A percentile compares a stretch with the other conserved stretches of the same genome.
These are phyloP conservation scores for Saccharomyces pastorianus DNA, from an alignment of 1,139 yeast genomes.

Conservation along the genomic window DNA sequence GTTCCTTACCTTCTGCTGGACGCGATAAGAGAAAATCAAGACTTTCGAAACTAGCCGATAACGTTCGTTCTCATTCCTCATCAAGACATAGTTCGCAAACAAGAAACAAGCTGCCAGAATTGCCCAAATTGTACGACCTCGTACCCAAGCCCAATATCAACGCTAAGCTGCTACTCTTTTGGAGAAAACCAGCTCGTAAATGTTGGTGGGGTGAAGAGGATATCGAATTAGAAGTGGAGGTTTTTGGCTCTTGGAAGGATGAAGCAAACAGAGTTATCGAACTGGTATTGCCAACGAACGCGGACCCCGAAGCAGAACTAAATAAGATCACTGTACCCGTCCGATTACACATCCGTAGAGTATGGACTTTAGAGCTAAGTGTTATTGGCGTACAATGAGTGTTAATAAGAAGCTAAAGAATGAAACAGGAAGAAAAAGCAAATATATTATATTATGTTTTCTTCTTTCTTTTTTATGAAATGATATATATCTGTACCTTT, in stretches of 20 bases:
- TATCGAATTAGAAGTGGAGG: conserved; percentile 44
- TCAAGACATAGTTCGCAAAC: conserved; percentile 44
- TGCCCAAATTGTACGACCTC: conserved; percentile 29
- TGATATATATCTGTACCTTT: neutral
- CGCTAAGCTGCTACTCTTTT: conserved; percentile 74
- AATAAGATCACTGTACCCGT: conserved; percentile 26
- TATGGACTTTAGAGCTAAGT: conserved; percentile 38
- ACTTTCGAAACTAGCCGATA: conserved; percentile 38
- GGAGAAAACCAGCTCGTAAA: conserved; percentile 98
- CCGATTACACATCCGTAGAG: conserved; percentile 36
- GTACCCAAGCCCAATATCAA: conserved; percentile 32
- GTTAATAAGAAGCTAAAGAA: neutral
- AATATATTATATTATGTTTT: neutral
- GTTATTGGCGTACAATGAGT: conserved; percentile 36
- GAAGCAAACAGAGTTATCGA: conserved; percentile 11
- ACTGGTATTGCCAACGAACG: conserved; percentile 18
- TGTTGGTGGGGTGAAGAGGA: conserved; percentile 95
- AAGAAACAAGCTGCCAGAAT: conserved; percentile 33
- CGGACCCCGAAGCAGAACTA: conserved; percentile 16
- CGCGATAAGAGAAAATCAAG: conserved; percentile 39
- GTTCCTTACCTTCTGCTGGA: neutral
- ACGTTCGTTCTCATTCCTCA: conserved; percentile 37
- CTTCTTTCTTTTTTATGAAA: neutral
- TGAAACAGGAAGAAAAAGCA: neutral
- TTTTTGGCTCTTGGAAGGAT: conserved; percentile 26